Evolutionary conservation across 805 yeast genomes (phyloP), one percentile per base, ranked within the genome.

Genomic region (Wickerhamomyces ciferrii): DNA sequence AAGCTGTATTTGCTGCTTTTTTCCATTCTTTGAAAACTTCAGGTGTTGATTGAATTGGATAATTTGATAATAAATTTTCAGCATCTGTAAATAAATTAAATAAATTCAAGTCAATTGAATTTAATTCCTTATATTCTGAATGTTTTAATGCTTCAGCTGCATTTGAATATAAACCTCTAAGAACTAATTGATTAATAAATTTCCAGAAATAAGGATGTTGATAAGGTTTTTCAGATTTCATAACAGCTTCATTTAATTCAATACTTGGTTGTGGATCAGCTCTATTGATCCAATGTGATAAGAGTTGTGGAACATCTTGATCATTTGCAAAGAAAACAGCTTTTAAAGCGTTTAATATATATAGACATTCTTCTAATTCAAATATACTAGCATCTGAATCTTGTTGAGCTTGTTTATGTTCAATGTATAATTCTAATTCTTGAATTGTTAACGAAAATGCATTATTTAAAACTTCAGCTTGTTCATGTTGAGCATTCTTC

Each of bases 221-320:
- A 58, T 70, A 77, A 9, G 81, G 82, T 41, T 60, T 66, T 1
- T 71, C 75, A 19, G 63, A 65, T 29, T 59, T 58, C 54, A 74
- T 63, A 10, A 75, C 75, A 39, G 62, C 69, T 44, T 78, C 75
- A 4, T 76, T 68, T 29, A 76, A 62, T 24, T 72, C 77, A 18
- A 69, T 69, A 48, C 74, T 79, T 1, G 91, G 91, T 53, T 78
- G 77, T 5, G 83, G 81, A 58, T 84, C 87, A 27, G 83, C 81
- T 46, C 79, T 71, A 57, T 86, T 86, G 23, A 83, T 69, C 94
- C 94, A 86, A 42, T 70, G 73, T 58, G 42, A 69, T 68, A 27
- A 81, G 73, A 51, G 69, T 68, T 43, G 61, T 67, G 47, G 71
- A 67, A 13, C 63, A 17, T 70, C 68, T 2, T 70, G 56, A 21